These are phyloP conservation scores for Geotrichum reessii DNA, from an alignment of 1,139 yeast genomes.

Conservation along the genomic window DNA sequence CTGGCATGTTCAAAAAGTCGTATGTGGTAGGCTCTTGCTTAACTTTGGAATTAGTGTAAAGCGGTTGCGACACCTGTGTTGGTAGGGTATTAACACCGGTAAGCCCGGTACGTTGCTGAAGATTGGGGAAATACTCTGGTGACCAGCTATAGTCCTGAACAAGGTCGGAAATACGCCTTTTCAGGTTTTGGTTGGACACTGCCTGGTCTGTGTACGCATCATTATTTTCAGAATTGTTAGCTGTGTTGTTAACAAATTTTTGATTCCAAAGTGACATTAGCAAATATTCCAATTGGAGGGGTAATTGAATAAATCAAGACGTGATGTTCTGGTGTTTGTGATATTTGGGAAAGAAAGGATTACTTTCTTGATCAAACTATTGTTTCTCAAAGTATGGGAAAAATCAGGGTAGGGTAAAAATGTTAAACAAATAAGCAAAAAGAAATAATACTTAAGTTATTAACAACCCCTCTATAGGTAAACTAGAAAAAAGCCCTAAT, in stretches of 20 bases:
- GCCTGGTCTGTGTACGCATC: neutral
- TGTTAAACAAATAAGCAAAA: neutral
- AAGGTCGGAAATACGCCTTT: conserved; percentile 12
- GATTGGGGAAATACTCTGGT: conserved; percentile 11
- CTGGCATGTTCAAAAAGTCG: neutral
- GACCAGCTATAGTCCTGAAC: conserved; percentile 14
- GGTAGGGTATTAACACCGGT: neutral
- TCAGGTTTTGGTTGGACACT: neutral
- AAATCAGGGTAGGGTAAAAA: neutral
- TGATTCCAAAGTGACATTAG: neutral
- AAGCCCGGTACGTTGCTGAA: neutral
- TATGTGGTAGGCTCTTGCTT: neutral
- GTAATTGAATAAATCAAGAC: neutral
- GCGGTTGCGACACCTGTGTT: neutral
- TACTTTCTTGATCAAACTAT: neutral
- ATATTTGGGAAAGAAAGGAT: neutral
- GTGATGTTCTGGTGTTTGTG: neutral
- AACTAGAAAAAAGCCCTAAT: neutral
- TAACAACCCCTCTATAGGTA: neutral
- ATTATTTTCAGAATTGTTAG: neutral
- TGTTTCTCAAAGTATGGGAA: neutral
- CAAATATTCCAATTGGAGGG: neutral
- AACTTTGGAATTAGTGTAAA: neutral
- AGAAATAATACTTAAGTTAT: no score
- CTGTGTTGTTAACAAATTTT: neutral